Base-by-base conservation (phyloP, 805 yeast genomes). In the Kodamaea restingae region DNA sequence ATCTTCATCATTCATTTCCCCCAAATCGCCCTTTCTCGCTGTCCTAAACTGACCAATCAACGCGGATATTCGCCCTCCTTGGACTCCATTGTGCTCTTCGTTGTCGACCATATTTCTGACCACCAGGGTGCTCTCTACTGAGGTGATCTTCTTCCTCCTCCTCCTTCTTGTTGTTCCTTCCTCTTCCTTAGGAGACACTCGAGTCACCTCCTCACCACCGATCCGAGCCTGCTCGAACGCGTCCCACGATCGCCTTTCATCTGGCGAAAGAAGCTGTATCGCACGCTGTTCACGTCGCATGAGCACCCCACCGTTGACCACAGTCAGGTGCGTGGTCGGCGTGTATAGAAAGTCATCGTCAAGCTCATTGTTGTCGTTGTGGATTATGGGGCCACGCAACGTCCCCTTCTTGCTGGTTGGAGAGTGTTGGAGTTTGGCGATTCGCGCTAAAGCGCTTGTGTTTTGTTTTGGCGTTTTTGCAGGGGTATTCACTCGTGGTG, bases 191-290 rank as follows among this genome's bases (percentile, higher is more conserved):
- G n/a, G n/a, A n/a, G n/a, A 7, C 9, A 27, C 21, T 34, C 24
- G 42, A 9, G 15, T 30, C 3, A 46, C 50, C 22, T 43, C 42
- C 35, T 27, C 43, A 8, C 12, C 34, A 4, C 46, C 50, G 20
- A 42, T 40, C 10, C 61, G 43, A 1, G 61, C 65, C 35, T 48
- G 49, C 10, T 67, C 69, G 41, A 65, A 64, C 29, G 58, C 29
- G 18, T 55, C 58, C 73, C 73, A 68, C 3, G 71, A 54, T 18
- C 50, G 48, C 4, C 55, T 44, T 41, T 67, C 73, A 12, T 66
- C 73, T 14, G 52, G 41, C 3, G 65, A 51, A 12, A 67, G 44
- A 28, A 46, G 55, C 39, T 55, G 56, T 7, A 47, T 32, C 15
- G 56, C 64, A 6, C 59, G 50, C 15, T 52, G 50, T 41, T 65